phyloP scores from a whole-genome alignment of 768 basidiomycete species.

The Crepidotus variabilis region DNA sequence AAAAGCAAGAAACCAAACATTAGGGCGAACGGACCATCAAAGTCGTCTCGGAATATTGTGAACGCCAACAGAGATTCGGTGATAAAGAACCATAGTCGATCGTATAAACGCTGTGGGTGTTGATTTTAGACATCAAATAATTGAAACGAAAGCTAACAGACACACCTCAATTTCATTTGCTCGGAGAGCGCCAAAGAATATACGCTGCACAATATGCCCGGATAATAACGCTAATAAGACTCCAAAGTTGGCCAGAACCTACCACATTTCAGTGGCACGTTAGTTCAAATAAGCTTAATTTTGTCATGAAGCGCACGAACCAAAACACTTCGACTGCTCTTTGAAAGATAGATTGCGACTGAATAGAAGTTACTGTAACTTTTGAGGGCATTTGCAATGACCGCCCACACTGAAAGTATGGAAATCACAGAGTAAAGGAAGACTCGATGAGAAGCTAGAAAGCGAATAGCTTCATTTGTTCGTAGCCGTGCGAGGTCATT shows the following conservation, averaged over 20 bases:
- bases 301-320: constrained; percentile 39
- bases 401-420: constrained; percentile 62
- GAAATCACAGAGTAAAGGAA: constrained; percentile 69
- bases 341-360: constrained; percentile 87
- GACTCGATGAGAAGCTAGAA: constrained; percentile 60
- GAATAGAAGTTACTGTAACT: constrained; percentile 92
- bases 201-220: constrained; percentile 73
- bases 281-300: constrained; percentile 1
- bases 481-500: constrained; percentile 47
- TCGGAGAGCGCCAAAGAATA: constrained; percentile 90
- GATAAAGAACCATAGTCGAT: constrained; percentile 95
- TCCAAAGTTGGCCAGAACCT: constrained; percentile 92
- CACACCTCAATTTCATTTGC: constrained; percentile 89
- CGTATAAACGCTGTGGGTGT: constrained; percentile 78
- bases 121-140: constrained; percentile 1
- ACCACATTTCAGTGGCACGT: neutral
- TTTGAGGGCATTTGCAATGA: constrained; percentile 76
- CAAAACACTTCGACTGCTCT: constrained; percentile 89
- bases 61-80: constrained; percentile 95
- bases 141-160: neutral
- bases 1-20: constrained; percentile 96
- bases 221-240: constrained; percentile 72
- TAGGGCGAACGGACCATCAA: constrained; percentile 86
- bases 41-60: constrained; percentile 96
- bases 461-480: constrained; percentile 43